These are phyloP conservation scores for Exophiala mesophila DNA, from an alignment of 2,329 filamentous ascomycete genomes.

Conservation along the genomic window DNA sequence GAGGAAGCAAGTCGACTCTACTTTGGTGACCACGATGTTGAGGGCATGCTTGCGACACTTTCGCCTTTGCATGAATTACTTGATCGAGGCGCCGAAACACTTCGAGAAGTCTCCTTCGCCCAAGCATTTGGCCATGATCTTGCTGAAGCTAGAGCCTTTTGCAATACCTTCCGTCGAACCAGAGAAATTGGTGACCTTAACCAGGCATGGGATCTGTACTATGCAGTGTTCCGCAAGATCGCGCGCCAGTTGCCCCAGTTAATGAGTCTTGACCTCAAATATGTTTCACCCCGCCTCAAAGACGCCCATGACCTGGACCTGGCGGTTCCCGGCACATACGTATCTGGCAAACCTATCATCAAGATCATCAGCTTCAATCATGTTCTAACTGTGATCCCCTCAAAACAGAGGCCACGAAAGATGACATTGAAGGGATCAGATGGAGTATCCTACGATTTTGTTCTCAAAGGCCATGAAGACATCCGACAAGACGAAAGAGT, in stretches of 20 bases:
- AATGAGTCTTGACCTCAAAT: conserved; percentile 87
- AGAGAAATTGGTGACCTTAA: conserved; percentile 91
- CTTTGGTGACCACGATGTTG: conserved; percentile 95
- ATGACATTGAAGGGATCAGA: conserved; percentile 85
- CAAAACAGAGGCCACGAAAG: conserved; percentile 91
- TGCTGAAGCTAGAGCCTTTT: conserved; percentile 93
- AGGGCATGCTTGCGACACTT: conserved; percentile 91
- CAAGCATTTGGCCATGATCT: conserved; percentile 96
- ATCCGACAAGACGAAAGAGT: conserved; percentile 98
- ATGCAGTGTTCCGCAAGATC: conserved; percentile 96
- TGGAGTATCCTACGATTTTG: conserved; percentile 78
- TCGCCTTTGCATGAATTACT: conserved; percentile 88
- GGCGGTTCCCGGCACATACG: conserved; percentile 92
- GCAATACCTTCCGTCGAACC: conserved; percentile 83
- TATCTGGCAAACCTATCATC: conserved; percentile 72
- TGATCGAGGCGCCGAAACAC: conserved; percentile 83
- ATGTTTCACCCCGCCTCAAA: conserved; percentile 91
- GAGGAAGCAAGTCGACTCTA: conserved; percentile 95
- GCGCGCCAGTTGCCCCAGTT: conserved; percentile 88
- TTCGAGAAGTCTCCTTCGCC: conserved; percentile 93
- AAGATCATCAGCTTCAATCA: conserved; percentile 85
- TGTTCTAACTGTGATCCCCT: conserved; percentile 86
- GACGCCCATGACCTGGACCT: conserved; percentile 80
- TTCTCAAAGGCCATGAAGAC: conserved; percentile 98
- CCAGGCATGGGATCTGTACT: conserved; percentile 98